A percentile compares a stretch with the other conserved stretches of the same genome.
phyloP scores from a whole-genome alignment of 495 filamentous ascomycete genomes.

The Tetracladium setigerum region DNA sequence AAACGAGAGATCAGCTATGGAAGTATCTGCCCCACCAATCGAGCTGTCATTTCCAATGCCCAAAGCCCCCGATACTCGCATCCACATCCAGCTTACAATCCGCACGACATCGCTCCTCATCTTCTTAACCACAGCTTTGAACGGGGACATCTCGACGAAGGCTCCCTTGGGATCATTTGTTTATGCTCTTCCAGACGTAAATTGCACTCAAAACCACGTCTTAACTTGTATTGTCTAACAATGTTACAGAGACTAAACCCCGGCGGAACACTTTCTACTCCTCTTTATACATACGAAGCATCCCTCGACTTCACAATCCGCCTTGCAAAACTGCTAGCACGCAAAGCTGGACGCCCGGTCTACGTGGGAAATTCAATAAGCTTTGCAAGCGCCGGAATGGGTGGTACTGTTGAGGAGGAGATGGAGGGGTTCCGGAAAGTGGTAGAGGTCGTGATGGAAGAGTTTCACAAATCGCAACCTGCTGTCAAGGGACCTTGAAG shows the following conservation, averaged over 20 bases:
- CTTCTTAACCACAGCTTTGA: slow-evolving; percentile 66
- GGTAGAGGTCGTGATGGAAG: slow-evolving; percentile 58
- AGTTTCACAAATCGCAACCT: slow-evolving; percentile 26
- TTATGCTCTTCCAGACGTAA: slow-evolving; percentile 84
- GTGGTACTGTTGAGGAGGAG: slow-evolving; percentile 82
- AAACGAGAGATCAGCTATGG: background rate
- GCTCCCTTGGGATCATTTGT: slow-evolving; percentile 76
- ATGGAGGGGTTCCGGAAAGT: slow-evolving; percentile 77
- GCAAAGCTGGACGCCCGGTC: slow-evolving; percentile 57
- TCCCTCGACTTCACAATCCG: slow-evolving; percentile 82
- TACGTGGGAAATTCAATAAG: slow-evolving; percentile 80
- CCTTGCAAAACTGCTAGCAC: slow-evolving; percentile 73
- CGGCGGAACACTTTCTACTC: slow-evolving; percentile 62
- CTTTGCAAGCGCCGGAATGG: slow-evolving; percentile 57
- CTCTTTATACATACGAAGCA: slow-evolving; percentile 63
- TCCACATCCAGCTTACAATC: slow-evolving; percentile 70
- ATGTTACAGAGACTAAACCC: slow-evolving; percentile 42
- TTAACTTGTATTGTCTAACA: slow-evolving; percentile 5
- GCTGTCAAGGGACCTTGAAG: too few species aligned
- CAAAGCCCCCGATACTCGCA: slow-evolving; percentile 64
- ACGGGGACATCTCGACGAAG: slow-evolving; percentile 44
- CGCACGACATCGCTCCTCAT: slow-evolving; percentile 58
- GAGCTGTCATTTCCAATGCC: slow-evolving; percentile 76
- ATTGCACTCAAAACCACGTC: background rate
- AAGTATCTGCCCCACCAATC: slow-evolving; percentile 21